Evolutionary conservation across 352 stramenopile genomes (phyloP).

Genomic region (Phytophthora chlamydospora): DNA sequence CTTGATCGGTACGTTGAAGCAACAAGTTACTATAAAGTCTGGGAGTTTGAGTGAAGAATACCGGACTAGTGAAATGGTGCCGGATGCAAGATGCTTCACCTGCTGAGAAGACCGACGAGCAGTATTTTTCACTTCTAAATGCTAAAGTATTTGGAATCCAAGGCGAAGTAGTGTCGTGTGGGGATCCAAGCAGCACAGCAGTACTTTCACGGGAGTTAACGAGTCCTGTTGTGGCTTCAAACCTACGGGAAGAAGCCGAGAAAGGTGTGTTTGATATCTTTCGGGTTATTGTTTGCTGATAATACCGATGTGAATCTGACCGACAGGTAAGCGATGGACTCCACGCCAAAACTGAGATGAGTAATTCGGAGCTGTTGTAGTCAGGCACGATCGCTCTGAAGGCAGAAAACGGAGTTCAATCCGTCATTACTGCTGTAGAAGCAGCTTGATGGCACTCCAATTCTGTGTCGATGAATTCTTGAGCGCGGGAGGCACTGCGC

Average conservation of each 20-base stretch:
- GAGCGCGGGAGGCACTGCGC: not conserved
- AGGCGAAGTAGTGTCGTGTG: constrained; percentile 16
- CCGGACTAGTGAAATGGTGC: constrained; percentile 16
- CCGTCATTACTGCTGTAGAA: not conserved
- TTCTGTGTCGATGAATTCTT: constrained; percentile 18
- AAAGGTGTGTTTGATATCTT: constrained; percentile 2
- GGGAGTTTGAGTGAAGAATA: not conserved
- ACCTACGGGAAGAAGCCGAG: not conserved
- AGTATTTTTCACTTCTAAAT: constrained; percentile 24
- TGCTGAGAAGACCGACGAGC: not conserved
- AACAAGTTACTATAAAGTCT: not conserved
- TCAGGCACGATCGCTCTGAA: not conserved
- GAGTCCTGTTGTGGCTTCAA: not conserved
- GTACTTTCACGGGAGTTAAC: constrained; percentile 11
- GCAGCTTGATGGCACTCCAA: constrained; percentile 2
- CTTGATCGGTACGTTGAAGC: no score
- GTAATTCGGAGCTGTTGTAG: not conserved
- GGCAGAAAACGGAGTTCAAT: constrained; percentile 26
- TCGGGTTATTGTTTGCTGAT: no score
- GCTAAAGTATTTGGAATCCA: constrained; percentile 18
- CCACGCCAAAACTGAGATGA: constrained; percentile 17
- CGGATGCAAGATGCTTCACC: constrained; percentile 2
- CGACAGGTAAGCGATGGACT: constrained; percentile 9
- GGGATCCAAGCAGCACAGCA: constrained; percentile 4
- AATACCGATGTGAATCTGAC: not conserved